Percentiles rank a stretch among this genome's conserved stretches.
These are phyloP conservation scores for Adansonia gregorii DNA, from an alignment of 441 rosid genomes.

Conservation along the genomic window DNA sequence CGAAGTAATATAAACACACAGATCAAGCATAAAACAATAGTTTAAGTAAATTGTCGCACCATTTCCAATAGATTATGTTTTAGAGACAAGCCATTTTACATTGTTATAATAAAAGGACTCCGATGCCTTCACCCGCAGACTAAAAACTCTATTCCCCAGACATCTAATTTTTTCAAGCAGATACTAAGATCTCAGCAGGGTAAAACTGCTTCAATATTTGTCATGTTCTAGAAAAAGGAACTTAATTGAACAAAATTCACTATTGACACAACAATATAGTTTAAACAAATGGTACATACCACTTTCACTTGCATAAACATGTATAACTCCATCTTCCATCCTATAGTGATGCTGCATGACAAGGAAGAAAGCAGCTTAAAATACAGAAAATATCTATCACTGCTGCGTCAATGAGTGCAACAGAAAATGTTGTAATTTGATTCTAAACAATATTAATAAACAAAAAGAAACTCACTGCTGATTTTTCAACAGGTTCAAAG, in stretches of 20 bases:
- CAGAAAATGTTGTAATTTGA: not conserved
- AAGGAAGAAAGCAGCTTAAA: constrained; percentile 15
- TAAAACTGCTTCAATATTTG: not conserved
- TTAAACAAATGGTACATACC: constrained; percentile 35
- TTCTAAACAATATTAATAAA: constrained; percentile 15
- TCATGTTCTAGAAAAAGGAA: not conserved
- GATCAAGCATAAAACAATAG: not conserved
- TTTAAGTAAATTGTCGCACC: not conserved
- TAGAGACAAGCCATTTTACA: not conserved
- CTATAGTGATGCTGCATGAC: constrained; percentile 62
- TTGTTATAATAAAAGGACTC: not conserved
- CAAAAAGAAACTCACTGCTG: constrained; percentile 48
- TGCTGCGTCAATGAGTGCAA: not conserved
- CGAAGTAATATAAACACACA: not conserved
- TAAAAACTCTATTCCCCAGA: not conserved
- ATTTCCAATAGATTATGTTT: constrained; percentile 5
- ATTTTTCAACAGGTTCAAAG: constrained; percentile 53
- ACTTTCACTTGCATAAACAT: constrained; percentile 59
- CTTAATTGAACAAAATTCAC: constrained; percentile 5
- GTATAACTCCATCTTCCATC: constrained; percentile 73
- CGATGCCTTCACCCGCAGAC: not conserved
- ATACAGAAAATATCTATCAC: constrained; percentile 5
- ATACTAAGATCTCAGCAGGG: constrained; percentile 2
- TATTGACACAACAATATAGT: not conserved
- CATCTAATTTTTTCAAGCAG: not conserved